These are phyloP conservation scores for Tardiomyces blankii DNA, from an alignment of 1,139 yeast genomes.

Conservation along the genomic window DNA sequence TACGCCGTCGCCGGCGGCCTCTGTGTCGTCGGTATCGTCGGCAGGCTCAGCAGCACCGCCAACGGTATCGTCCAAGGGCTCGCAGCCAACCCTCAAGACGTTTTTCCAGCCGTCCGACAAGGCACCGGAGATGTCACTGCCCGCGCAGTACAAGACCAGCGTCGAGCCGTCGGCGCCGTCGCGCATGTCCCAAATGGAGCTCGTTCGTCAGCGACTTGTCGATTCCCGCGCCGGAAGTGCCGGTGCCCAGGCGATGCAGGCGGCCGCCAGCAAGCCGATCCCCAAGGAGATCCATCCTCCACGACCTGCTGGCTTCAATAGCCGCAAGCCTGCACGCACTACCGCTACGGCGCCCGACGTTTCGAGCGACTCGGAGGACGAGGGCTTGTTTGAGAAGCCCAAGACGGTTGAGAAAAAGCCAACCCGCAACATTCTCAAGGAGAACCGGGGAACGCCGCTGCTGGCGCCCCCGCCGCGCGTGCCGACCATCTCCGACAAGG, in stretches of 20 bases:
- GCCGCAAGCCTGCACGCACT: constrained; percentile 1
- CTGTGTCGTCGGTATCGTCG: not conserved
- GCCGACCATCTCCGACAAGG: constrained; percentile 26
- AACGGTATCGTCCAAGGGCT: not conserved
- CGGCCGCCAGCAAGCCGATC: constrained; percentile 3
- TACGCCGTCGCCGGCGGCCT: constrained; percentile 1
- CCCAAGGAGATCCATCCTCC: constrained; percentile 44
- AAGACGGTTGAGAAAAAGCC: constrained; percentile 1
- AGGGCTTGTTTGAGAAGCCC: constrained; percentile 15
- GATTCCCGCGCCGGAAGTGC: not conserved
- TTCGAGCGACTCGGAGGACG: constrained; percentile 10
- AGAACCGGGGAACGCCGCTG: constrained; percentile 1
- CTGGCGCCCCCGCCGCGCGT: not conserved
- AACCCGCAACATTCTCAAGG: constrained; percentile 2
- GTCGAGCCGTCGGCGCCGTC: not conserved
- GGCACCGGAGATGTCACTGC: not conserved
- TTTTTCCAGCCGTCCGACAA: not conserved
- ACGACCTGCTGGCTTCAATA: constrained; percentile 74
- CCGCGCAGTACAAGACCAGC: not conserved
- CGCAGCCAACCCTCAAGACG: not conserved
- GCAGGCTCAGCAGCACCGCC: too few species aligned
- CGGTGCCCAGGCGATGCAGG: not conserved
- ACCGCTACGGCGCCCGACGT: not conserved
- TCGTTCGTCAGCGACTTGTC: not conserved
- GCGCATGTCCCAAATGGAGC: not conserved